Conservation (phyloP, 2,329 filamentous ascomycete species). For the Elsinoe necatrix region DNA sequence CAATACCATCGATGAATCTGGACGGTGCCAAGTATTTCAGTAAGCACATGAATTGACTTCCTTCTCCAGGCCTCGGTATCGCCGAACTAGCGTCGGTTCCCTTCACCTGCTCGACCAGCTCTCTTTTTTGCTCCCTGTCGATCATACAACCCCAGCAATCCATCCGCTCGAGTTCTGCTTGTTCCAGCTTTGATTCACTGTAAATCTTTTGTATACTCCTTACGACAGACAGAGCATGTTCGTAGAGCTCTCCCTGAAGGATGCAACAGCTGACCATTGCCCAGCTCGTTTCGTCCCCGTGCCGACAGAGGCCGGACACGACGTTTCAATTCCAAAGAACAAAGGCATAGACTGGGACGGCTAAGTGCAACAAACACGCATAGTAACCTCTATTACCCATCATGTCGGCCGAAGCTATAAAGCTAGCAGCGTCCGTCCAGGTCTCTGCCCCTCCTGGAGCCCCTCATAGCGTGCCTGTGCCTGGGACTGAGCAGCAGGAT, state of each 20-base stretch:
- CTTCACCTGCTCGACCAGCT: neutral
- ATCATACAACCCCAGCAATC: slow-evolving; percentile 8
- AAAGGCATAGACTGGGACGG: neutral
- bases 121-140: neutral
- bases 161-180: neutral
- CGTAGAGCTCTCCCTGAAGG: neutral
- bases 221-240: neutral
- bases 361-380: neutral
- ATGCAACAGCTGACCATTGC: neutral
- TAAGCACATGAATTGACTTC: slow-evolving; percentile 11
- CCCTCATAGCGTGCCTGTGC: slow-evolving; percentile 70
- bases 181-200: neutral
- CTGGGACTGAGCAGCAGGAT: slow-evolving; percentile 63
- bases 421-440: slow-evolving; percentile 34
- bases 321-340: neutral
- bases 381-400: neutral
- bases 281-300: slow-evolving; percentile 1
- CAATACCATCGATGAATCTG: neutral
- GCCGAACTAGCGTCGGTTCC: slow-evolving; percentile 12
- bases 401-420: slow-evolving; percentile 9
- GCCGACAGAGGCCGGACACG: neutral
- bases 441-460: slow-evolving; percentile 61
- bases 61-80: slow-evolving; percentile 8
- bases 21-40: neutral
- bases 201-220: neutral